phyloP scores from a whole-genome alignment of 331 rosid species.

The Stylosanthes scabra region DNA sequence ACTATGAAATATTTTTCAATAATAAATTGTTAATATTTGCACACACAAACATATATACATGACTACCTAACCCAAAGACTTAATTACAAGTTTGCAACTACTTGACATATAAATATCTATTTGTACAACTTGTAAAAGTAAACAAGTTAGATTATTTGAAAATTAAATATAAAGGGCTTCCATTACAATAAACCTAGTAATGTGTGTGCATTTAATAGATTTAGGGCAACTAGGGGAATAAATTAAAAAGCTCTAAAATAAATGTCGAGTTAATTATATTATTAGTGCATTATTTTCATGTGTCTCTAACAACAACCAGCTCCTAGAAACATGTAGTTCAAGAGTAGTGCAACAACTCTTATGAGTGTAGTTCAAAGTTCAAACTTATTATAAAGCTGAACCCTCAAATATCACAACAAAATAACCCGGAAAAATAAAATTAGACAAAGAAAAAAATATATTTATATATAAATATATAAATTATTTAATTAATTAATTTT shows the following conservation, averaged over 20 bases:
- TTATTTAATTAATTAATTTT: too few relatives aligned
- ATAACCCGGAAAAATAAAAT: not conserved
- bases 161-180: too few relatives aligned
- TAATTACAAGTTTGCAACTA: not conserved
- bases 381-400: constrained; percentile 16
- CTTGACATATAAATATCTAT: not conserved
- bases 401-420: constrained; percentile 38
- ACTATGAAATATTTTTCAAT: too few relatives aligned
- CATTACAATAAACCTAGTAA: not conserved
- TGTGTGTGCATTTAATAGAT: not conserved
- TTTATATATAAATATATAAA: constrained; percentile 15
- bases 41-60: not conserved
- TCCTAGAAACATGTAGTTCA: constrained; percentile 30
- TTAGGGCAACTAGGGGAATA: not conserved
- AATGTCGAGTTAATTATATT: not conserved
- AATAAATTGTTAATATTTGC: too few relatives aligned
- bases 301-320: constrained; percentile 13
- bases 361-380: not conserved
- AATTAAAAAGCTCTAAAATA: constrained; percentile 29
- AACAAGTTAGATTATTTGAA: not conserved
- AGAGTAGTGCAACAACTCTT: not conserved
- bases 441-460: not conserved
- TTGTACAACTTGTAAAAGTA: constrained; percentile 12
- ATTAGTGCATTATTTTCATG: constrained; percentile 26
- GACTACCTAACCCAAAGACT: constrained; percentile 12